phyloP scores from a whole-genome alignment of 345 rosid genomes.

The Linum usitatissimum region DNA sequence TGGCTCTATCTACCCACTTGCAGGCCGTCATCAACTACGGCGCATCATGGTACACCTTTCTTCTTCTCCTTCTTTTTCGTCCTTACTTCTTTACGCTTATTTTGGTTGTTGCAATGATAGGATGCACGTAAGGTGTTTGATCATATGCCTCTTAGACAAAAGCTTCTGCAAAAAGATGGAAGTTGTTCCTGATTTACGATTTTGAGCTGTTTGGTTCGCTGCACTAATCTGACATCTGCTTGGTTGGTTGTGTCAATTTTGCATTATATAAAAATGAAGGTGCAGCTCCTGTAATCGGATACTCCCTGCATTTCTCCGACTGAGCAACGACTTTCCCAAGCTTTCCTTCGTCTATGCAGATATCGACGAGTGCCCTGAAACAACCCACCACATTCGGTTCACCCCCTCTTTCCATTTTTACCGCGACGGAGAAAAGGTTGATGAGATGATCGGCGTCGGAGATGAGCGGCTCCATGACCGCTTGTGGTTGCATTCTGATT shows the following conservation, averaged over 20 bases:
- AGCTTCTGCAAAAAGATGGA: background rate
- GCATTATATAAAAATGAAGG: slow-evolving; percentile 33
- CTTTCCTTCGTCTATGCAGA: slow-evolving; percentile 71
- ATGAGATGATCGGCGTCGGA: slow-evolving; percentile 91
- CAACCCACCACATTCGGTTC: slow-evolving; percentile 72
- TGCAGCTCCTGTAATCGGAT: slow-evolving; percentile 78
- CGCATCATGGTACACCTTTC: slow-evolving; percentile 41
- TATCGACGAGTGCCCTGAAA: slow-evolving; percentile 87
- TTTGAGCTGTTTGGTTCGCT: background rate
- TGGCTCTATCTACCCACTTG: background rate
- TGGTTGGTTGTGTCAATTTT: background rate
- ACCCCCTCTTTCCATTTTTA: slow-evolving; percentile 88
- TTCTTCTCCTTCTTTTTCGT: background rate
- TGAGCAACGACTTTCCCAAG: slow-evolving; percentile 56
- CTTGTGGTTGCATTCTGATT: slow-evolving; percentile 84
- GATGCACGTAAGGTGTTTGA: slow-evolving; percentile 43
- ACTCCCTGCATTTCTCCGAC: slow-evolving; percentile 55
- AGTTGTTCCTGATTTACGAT: background rate
- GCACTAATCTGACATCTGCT: background rate
- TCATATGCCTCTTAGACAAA: slow-evolving; percentile 21
- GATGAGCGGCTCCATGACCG: slow-evolving; percentile 84
- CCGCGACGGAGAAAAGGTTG: slow-evolving; percentile 75
- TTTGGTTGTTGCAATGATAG: background rate
- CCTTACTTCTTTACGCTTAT: background rate
- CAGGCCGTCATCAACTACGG: slow-evolving; percentile 57